Percentiles rank a stretch among this genome's conserved stretches.
phyloP scores from a whole-genome alignment of 139 green algal genomes.

The Picochlorum costavermella region DNA sequence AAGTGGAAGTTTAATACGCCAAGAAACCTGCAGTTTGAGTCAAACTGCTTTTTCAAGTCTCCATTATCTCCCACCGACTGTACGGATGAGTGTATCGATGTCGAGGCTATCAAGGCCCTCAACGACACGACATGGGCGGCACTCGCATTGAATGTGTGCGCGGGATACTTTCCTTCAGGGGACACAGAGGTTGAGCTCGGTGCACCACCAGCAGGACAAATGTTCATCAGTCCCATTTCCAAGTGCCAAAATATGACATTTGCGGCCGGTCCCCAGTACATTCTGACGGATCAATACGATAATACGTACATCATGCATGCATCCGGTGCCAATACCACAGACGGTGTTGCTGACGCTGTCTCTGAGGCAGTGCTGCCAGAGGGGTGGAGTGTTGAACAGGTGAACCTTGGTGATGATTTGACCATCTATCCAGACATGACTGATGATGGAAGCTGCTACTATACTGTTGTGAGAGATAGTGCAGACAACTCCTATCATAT shows the following conservation, averaged over 20 bases:
- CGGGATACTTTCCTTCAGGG: not conserved
- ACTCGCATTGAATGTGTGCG: conserved; percentile 1
- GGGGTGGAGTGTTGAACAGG: conserved; percentile 4
- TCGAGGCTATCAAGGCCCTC: not conserved
- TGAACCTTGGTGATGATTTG: not conserved
- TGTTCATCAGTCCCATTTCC: not conserved
- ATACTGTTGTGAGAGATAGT: conserved; percentile 6
- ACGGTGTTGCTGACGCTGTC: not conserved
- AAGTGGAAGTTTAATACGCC: conserved; percentile 2
- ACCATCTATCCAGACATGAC: conserved; percentile 9
- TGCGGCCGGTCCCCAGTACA: not conserved
- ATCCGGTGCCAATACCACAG: conserved; percentile 7
- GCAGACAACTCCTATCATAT: conserved; percentile 10
- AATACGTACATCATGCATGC: conserved; percentile 17
- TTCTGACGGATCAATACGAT: conserved; percentile 5
- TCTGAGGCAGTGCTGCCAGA: conserved; percentile 5
- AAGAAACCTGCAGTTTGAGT: conserved; percentile 7
- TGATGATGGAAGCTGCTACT: conserved; percentile 8
- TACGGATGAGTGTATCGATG: not conserved
- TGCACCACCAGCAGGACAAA: not conserved
- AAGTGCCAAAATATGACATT: conserved; percentile 17
- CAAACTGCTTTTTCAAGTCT: conserved; percentile 16
- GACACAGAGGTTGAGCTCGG: not conserved
- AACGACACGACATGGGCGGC: conserved; percentile 8
- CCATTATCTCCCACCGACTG: not conserved